A percentile compares a stretch with the other conserved stretches of the same genome.
phyloP scores from a whole-genome alignment of 345 rosid species.

The Triadica sebifera region DNA sequence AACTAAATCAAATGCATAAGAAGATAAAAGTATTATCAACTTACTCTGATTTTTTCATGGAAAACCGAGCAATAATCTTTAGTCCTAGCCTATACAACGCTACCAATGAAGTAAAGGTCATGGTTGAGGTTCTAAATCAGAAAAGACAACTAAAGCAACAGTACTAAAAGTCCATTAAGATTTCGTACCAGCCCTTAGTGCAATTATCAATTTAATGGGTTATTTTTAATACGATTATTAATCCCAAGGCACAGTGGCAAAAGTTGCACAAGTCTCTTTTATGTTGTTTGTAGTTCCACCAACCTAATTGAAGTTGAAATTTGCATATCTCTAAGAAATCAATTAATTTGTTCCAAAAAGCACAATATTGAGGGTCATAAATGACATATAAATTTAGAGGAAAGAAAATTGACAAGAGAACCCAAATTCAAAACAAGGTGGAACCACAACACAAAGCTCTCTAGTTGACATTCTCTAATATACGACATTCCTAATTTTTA shows the following conservation, averaged over 20 bases:
- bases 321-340: background rate
- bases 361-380: background rate
- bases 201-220: conserved; percentile 98
- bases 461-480: no score
- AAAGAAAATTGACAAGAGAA: no score
- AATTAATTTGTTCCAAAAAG: background rate
- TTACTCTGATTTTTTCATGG: conserved; percentile 73
- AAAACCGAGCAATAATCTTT: conserved; percentile 81
- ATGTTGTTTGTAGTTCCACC: conserved; percentile 93
- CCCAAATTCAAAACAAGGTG: no score
- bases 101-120: conserved; percentile 33
- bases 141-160: conserved; percentile 8
- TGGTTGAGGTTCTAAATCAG: background rate
- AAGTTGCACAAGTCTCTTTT: conserved; percentile 90
- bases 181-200: conserved; percentile 87
- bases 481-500: no score
- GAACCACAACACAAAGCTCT: no score
- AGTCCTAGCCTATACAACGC: conserved; percentile 79
- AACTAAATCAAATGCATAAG: background rate
- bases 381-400: background rate
- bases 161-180: background rate
- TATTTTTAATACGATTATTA: conserved; percentile 56
- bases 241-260: conserved; percentile 67
- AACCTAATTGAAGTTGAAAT: conserved; percentile 45
- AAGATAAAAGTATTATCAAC: conserved; percentile 19